Evolutionary conservation across 164 flowering plant genomes (phyloP).

Genomic region (Aristolochia contorta): DNA sequence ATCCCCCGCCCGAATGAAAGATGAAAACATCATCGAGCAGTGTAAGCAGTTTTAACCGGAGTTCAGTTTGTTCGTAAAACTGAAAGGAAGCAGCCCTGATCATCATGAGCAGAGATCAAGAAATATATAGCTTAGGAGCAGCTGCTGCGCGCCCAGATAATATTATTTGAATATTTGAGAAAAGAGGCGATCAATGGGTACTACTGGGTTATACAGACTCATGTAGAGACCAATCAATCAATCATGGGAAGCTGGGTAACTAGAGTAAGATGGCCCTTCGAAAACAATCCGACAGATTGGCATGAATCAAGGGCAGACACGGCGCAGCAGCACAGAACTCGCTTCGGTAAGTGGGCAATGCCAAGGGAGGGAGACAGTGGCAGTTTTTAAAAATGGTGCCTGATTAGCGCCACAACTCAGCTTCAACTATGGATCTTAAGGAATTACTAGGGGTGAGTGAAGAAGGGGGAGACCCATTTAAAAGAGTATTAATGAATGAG

Average conservation of each 20-base stretch:
- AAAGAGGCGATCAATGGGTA: not conserved
- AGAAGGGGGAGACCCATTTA: not conserved
- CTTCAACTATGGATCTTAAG: constrained; percentile 7
- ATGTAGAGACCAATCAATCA: not conserved
- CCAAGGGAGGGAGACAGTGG: not conserved
- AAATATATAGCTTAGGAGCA: not conserved
- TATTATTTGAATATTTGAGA: not conserved
- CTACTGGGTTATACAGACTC: not conserved
- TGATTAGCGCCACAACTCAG: constrained; percentile 4
- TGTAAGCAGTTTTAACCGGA: too few relatives aligned
- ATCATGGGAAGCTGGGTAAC: not conserved
- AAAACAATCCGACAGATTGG: constrained; percentile 8
- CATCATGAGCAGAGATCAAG: not conserved
- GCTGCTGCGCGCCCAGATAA: not conserved
- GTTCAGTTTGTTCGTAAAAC: too few relatives aligned
- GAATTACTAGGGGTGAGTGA: constrained; percentile 4
- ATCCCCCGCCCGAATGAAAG: not conserved
- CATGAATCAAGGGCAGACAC: constrained; percentile 14
- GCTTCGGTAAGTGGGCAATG: not conserved
- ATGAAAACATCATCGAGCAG: too few relatives aligned
- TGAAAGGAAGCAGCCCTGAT: too few relatives aligned
- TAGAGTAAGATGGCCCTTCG: not conserved
- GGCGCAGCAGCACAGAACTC: not conserved
- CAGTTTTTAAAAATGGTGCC: not conserved
- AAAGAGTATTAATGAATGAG: not conserved